Evolutionary conservation across 139 green algal genomes (phyloP).

Genomic region (Auxenochlorella pyrenoidosa): DNA sequence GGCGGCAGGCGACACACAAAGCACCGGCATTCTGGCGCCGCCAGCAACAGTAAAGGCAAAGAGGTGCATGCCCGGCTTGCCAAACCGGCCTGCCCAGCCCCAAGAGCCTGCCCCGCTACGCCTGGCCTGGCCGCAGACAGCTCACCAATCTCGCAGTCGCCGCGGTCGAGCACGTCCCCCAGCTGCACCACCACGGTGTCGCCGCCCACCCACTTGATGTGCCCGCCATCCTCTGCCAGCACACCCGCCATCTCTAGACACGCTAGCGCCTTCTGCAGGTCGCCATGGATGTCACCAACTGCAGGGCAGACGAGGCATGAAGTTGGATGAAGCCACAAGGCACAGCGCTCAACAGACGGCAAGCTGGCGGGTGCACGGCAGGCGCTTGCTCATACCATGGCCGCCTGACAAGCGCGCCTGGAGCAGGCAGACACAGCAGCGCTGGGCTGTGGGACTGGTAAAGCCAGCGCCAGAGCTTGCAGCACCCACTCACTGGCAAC

Average conservation of each 20-base stretch:
- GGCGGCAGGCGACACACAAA: not conserved
- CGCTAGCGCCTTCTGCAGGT: constrained; percentile 83
- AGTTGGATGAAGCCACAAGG: not conserved
- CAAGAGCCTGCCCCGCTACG: not conserved
- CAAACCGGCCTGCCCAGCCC: too few relatives aligned
- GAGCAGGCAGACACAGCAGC: not conserved
- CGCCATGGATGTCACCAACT: constrained; percentile 94
- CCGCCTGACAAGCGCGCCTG: too few relatives aligned
- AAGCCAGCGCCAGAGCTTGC: too few relatives aligned
- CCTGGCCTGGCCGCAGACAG: not conserved
- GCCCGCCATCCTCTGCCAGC: constrained; percentile 56
- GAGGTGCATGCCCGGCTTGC: not conserved
- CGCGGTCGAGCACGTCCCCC: constrained; percentile 91
- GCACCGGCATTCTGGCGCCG: not conserved
- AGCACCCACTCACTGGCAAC: constrained; percentile 71
- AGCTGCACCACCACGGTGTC: constrained; percentile 92
- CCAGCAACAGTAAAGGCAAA: too few relatives aligned
- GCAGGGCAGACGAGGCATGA: constrained; percentile 12
- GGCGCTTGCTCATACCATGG: too few relatives aligned
- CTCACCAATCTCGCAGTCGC: constrained; percentile 89
- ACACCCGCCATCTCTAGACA: constrained; percentile 79
- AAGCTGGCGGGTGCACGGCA: too few relatives aligned
- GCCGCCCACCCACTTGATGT: constrained; percentile 76
- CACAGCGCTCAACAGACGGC: not conserved
- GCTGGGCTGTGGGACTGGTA: too few relatives aligned